These are phyloP conservation scores for Nicotiana otophora DNA, from an alignment of 257 asterid genomes.

Conservation along the genomic window DNA sequence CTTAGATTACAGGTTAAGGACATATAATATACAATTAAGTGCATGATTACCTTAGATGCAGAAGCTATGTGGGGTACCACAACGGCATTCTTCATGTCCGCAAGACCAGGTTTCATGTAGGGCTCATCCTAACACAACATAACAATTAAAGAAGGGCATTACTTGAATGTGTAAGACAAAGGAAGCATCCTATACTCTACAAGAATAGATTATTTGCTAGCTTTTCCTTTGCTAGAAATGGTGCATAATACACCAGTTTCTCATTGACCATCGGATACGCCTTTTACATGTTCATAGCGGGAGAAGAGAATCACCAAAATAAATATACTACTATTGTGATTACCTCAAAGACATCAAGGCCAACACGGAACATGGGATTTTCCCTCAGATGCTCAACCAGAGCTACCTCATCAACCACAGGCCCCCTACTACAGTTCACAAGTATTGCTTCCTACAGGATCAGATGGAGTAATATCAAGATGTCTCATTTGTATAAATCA, in stretches of 20 bases:
- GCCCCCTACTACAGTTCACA: slow-evolving; percentile 95
- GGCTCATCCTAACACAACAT: slow-evolving; percentile 71
- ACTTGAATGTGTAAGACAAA: neutral
- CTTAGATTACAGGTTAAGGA: neutral
- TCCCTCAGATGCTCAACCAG: slow-evolving; percentile 85
- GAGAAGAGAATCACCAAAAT: neutral
- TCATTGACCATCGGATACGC: neutral
- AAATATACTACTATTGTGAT: neutral
- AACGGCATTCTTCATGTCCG: slow-evolving; percentile 79
- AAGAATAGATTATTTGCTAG: neutral
- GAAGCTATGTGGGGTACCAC: slow-evolving; percentile 97
- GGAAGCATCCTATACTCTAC: neutral
- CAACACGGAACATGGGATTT: slow-evolving; percentile 97
- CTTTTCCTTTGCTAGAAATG: neutral
- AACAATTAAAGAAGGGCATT: neutral
- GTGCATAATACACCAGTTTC: neutral
- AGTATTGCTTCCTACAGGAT: slow-evolving; percentile 75
- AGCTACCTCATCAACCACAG: slow-evolving; percentile 90
- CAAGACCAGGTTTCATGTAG: slow-evolving; percentile 90
- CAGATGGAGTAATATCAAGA: neutral
- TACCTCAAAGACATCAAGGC: slow-evolving; percentile 99
- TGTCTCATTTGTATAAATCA: neutral
- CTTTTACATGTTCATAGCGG: neutral
- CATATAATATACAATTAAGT: neutral
- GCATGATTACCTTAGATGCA: slow-evolving; percentile 73